Base-by-base conservation (phyloP, 2,329 filamentous ascomycete species). In the Clonostachys chloroleuca region DNA sequence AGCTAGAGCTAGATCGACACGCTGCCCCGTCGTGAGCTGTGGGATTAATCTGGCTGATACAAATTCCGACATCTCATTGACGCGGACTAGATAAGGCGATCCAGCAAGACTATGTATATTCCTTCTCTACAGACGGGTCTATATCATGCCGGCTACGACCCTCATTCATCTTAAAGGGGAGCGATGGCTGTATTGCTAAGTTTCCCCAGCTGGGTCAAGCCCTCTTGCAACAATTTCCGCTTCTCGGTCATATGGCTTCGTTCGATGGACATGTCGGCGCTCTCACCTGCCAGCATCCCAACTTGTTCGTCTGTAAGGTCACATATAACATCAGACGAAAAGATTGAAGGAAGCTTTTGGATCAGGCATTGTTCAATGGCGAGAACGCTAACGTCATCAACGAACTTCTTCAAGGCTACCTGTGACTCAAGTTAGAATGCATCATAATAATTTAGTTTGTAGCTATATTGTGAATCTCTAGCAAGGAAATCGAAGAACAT, bases 331-430 rank as follows among this genome's bases (percentile, higher is more conserved):
- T 16, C 45, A 8, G 54, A 45, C 36, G 47, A 50, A 44, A 59
- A 55, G 34, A 59, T 50, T n/a, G 40, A 40, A 12, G 56, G 49
- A 1, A 64, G 54, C 39, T 60, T 54, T 6, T 51, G 52, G 12
- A 66, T 59, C 14, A 66, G 56, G 36, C 53, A 55, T 14, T 52
- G 49, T 49, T 67, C 64, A 34, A 67, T 53, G 2, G 57, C 64
- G 12, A 64, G 49, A 37, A 56, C 54, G 48, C 59, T 54, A 17
- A 66, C 53, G 34, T 66, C 58, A 45, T 67, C 63, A 8, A 65
- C 51, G 33, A 65, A 57, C n/a, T 52, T 56, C 33, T 58, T 59
- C 42, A 64, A 9, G 3, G 64, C 59, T 12, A 66, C 58, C 63
- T 65, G 40, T 34, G 40, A 42, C 36, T 36, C 36, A 18, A 34